These are phyloP conservation scores for Pholiota microspora DNA, from an alignment of 768 basidiomycete species.

Conservation along the genomic window DNA sequence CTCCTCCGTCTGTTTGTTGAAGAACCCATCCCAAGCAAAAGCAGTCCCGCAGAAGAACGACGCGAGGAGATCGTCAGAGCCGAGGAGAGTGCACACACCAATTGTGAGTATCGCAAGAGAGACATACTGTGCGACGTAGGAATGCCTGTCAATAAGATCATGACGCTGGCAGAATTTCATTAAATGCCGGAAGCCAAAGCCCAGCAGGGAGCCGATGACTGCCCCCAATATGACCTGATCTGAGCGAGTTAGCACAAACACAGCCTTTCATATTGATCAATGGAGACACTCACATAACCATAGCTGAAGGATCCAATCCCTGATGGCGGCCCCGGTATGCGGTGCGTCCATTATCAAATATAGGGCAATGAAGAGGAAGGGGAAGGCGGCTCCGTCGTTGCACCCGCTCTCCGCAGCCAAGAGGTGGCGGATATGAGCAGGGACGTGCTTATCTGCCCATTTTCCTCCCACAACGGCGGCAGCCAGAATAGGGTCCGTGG, in stretches of 20 bases:
- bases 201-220: constrained; percentile 71
- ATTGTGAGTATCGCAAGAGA: constrained; percentile 82
- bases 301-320: constrained; percentile 84
- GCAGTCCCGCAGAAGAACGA: constrained; percentile 94
- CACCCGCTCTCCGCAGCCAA: constrained; percentile 82
- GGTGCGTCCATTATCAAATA: constrained; percentile 77
- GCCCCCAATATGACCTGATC: constrained; percentile 80
- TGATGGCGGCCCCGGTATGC: constrained; percentile 56
- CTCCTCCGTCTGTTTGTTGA: constrained; percentile 92
- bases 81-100: constrained; percentile 81
- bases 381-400: constrained; percentile 97
- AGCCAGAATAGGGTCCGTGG: constrained; percentile 92
- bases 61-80: constrained; percentile 91
- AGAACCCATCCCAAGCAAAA: constrained; percentile 96
- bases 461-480: constrained; percentile 93
- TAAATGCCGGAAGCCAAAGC: constrained; percentile 78
- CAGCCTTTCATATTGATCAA: constrained; percentile 8
- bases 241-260: constrained; percentile 27
- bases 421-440: constrained; percentile 69
- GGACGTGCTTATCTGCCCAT: constrained; percentile 97
- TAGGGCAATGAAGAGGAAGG: constrained; percentile 87
- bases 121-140: constrained; percentile 90
- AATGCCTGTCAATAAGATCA: constrained; percentile 89
- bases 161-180: constrained; percentile 92
- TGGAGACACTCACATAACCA: constrained; percentile 71